Evolutionary conservation across 805 yeast species (phyloP), one percentile per base, ranked within the genome.

Genomic region (Candida jianshihensis): DNA sequence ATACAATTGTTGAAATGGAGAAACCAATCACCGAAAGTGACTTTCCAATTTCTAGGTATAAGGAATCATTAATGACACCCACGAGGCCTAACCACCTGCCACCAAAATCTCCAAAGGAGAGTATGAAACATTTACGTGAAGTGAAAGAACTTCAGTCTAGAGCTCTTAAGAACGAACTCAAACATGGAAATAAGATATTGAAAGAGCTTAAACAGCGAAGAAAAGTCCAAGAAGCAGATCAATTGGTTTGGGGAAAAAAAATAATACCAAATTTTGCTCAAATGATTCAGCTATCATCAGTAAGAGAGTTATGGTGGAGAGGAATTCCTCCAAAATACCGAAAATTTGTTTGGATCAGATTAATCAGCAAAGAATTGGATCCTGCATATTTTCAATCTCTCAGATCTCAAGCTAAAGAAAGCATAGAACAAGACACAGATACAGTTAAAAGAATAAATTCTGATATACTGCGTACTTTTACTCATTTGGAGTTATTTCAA

Each of bases 1-100:
- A 47, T 20, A 38, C 43, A 9, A 33, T 43, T 12, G 19, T 41
- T 2, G 40, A 43, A 21, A 33, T 60, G 32, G 66, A 65, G 36
- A 48, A 64, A 34, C 58, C 62, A 20, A 47, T 41, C 30, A 44
- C 39, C 12, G 39, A 42, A 19, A 41, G 35, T 14, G 35, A 36
- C 11, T 14, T 44, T 7, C 52, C 54, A 20, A 16, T 24, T 10
- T 41, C 47, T 29, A 37, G 35, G 11, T n/a, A 33, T 15, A 46
- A 47, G 30, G 22, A 39, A 30, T 44, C 51, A 10, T 49, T 59
- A 36, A 43, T 66, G 12, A 56, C 80, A 1, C 61, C 64, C 18
- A 78, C 88, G 0, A 59, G 90, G 36, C 88, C 84, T 19, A 57
- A 68, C 1, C 71, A 75, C 62, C 57, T 81, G 26, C 89, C 90